Conservation (phyloP, 139 green algal species). For the Gonium pectorale region DNA sequence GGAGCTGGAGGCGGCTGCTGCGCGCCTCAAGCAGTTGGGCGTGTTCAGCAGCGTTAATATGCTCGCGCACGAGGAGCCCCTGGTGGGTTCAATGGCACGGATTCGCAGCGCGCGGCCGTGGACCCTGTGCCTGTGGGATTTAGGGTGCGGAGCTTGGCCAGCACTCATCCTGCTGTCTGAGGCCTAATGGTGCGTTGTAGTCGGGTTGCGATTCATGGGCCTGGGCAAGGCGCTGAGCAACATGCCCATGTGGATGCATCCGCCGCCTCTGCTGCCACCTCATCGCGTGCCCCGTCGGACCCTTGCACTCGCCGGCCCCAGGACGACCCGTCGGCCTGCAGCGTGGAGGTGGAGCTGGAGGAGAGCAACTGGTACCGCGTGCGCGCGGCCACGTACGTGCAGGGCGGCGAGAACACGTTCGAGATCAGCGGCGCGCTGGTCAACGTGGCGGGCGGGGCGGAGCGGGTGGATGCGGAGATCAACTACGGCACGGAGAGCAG, state of each 20-base stretch:
- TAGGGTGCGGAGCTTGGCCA: too few species aligned
- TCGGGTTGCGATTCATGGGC: too few species aligned
- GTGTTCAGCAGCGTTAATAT: conserved; percentile 74
- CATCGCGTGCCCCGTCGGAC: too few species aligned
- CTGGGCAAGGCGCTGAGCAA: too few species aligned
- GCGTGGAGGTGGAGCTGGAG: conserved; percentile 61
- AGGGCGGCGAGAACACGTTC: conserved; percentile 68
- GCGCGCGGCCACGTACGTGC: conserved; percentile 75
- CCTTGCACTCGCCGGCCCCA: too few species aligned
- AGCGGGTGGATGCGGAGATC: conserved; percentile 57
- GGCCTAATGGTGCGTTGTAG: too few species aligned
- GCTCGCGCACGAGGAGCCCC: conserved; percentile 61
- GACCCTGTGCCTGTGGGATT: too few species aligned
- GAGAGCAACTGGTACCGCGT: conserved; percentile 70
- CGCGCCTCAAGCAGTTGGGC: conserved; percentile 70
- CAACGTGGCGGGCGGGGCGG: conserved; percentile 68
- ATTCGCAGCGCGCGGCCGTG: too few species aligned
- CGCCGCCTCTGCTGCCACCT: too few species aligned
- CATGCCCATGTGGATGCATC: too few species aligned
- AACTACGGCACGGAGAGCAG: conserved; percentile 72
- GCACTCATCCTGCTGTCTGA: too few species aligned
- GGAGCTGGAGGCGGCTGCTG: conserved; percentile 63
- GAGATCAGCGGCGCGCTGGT: conserved; percentile 63
- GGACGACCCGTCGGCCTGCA: conserved; percentile 60
- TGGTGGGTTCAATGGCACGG: too few species aligned